These are phyloP conservation scores for Aspergillus leporis DNA, from an alignment of 495 filamentous ascomycete genomes.

Conservation along the genomic window DNA sequence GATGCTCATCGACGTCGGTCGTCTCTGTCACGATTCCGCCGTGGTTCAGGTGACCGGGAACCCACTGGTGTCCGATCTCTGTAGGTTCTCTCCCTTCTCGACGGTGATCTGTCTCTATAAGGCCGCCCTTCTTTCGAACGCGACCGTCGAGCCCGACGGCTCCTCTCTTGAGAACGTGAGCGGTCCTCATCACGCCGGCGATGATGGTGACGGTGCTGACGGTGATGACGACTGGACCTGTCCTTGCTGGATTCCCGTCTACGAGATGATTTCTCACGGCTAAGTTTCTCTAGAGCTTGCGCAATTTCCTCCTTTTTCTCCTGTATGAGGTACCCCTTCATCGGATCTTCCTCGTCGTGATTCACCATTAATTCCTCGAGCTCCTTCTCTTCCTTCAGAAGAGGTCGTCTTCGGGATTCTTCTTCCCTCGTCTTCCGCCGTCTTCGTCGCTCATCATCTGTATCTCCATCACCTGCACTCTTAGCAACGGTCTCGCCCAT, in stretches of 20 bases:
- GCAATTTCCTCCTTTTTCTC: slow-evolving; percentile 89
- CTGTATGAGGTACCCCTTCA: slow-evolving; percentile 86
- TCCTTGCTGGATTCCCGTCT: slow-evolving; percentile 40
- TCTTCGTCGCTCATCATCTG: slow-evolving; percentile 37
- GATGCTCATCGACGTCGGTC: slow-evolving; percentile 34
- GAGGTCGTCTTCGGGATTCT: slow-evolving; percentile 37
- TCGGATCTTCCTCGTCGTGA: slow-evolving; percentile 94
- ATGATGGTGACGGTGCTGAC: slow-evolving; percentile 52
- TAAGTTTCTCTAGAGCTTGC: slow-evolving; percentile 60
- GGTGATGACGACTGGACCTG: slow-evolving; percentile 52
- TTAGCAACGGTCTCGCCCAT: slow-evolving; percentile 33
- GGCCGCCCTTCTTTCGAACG: slow-evolving; percentile 27
- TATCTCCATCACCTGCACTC: slow-evolving; percentile 28
- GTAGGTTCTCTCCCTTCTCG: slow-evolving; percentile 23
- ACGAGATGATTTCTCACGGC: slow-evolving; percentile 38
- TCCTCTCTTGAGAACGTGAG: slow-evolving; percentile 34
- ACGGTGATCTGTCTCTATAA: slow-evolving; percentile 21
- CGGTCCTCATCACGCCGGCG: slow-evolving; percentile 37
- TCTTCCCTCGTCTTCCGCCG: slow-evolving; percentile 45
- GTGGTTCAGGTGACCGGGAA: slow-evolving; percentile 38
- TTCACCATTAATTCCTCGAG: slow-evolving; percentile 71
- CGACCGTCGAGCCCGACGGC: slow-evolving; percentile 29
- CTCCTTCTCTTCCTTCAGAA: slow-evolving; percentile 73
- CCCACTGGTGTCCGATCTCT: slow-evolving; percentile 29
- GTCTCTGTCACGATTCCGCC: slow-evolving; percentile 34